Evolutionary conservation across 345 rosid genomes (phyloP).

Genomic region (Eucalyptus regnans): DNA sequence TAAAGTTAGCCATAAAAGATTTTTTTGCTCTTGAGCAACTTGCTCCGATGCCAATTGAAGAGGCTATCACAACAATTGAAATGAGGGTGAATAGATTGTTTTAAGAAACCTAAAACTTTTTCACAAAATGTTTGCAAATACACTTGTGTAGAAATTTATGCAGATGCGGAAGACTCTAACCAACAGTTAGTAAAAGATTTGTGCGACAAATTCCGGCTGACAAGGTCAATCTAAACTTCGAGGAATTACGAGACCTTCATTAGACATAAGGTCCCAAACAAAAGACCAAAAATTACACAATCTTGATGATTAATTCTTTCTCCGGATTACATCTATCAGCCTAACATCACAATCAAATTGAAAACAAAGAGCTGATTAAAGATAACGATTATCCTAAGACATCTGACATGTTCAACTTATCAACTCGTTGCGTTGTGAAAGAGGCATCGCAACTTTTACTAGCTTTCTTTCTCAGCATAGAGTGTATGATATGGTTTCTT

Average conservation of each 20-base stretch:
- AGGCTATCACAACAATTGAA: neutral
- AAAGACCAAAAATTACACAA: neutral
- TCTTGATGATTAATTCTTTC: neutral
- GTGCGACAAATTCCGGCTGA: neutral
- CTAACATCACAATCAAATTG: neutral
- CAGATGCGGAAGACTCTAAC: neutral
- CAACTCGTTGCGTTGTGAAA: neutral
- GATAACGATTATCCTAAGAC: neutral
- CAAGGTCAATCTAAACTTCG: neutral
- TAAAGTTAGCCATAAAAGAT: neutral
- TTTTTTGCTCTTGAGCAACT: neutral
- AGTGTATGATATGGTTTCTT: neutral
- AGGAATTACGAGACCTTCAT: neutral
- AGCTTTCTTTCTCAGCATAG: too few species aligned
- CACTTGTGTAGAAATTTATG: neutral
- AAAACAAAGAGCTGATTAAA: neutral
- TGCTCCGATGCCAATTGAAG: neutral
- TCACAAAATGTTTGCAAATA: neutral
- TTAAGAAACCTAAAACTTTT: neutral
- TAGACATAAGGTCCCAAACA: neutral
- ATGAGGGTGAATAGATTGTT: neutral
- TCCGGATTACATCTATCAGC: neutral
- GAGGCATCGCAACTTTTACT: too few species aligned
- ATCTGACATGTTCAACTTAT: neutral
- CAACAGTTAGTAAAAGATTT: neutral